phyloP scores from a whole-genome alignment of 208 protist genomes.

The Angomonas ambiguus region DNA sequence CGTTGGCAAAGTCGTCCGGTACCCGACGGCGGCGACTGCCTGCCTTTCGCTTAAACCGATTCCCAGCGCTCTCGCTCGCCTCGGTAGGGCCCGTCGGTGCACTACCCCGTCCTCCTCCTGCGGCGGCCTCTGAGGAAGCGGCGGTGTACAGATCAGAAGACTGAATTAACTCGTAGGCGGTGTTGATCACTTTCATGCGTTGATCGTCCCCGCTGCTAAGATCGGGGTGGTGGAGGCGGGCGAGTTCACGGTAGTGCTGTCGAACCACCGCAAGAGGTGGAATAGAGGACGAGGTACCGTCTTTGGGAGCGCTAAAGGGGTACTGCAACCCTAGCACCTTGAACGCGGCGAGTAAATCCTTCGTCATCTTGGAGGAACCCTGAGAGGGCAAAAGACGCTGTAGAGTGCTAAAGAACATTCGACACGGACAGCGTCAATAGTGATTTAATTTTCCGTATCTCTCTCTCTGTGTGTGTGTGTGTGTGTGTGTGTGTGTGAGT shows the following conservation, averaged over 20 bases:
- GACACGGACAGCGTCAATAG: too few relatives aligned
- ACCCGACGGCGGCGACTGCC: slow-evolving; percentile 49
- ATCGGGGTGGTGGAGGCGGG: slow-evolving; percentile 85
- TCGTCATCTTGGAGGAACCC: slow-evolving; percentile 10
- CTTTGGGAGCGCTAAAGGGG: slow-evolving; percentile 15
- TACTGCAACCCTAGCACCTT: slow-evolving; percentile 64
- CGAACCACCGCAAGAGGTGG: slow-evolving; percentile 51
- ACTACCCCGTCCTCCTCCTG: not conserved
- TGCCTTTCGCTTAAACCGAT: slow-evolving; percentile 41
- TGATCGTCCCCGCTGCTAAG: slow-evolving; percentile 79
- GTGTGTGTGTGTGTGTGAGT: not conserved
- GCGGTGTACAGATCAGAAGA: slow-evolving; percentile 46
- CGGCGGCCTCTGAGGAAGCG: not conserved
- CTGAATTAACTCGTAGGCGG: slow-evolving; percentile 85
- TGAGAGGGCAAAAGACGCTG: slow-evolving; percentile 2
- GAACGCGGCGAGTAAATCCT: slow-evolving; percentile 65
- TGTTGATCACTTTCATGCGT: slow-evolving; percentile 88
- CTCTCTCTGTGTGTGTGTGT: too few relatives aligned
- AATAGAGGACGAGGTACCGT: slow-evolving; percentile 22
- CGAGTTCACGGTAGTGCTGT: slow-evolving; percentile 79
- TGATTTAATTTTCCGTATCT: too few relatives aligned
- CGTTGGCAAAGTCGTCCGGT: slow-evolving; percentile 80
- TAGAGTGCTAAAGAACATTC: too few relatives aligned
- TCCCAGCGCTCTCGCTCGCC: not conserved
- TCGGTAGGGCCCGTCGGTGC: not conserved